These are phyloP conservation scores for Chaetoscypha palmicola DNA, from an alignment of 2,329 filamentous ascomycete genomes.

Conservation along the genomic window DNA sequence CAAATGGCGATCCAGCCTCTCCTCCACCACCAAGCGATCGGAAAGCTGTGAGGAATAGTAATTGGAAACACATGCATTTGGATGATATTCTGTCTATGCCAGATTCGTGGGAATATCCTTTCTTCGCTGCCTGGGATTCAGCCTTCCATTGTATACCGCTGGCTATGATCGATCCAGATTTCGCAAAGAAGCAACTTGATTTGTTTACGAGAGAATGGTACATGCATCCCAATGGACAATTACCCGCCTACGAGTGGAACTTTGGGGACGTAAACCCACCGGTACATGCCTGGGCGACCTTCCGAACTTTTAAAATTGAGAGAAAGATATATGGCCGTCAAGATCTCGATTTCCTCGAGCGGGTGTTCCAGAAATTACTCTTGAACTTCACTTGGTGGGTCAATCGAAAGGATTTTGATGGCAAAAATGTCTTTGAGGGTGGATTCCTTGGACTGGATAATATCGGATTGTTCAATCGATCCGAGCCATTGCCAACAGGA, in stretches of 20 bases:
- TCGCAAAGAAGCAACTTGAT: conserved; percentile 96
- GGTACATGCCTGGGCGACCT: conserved; percentile 92
- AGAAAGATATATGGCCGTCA: conserved; percentile 93
- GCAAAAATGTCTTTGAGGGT: conserved; percentile 96
- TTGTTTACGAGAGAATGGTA: conserved; percentile 97
- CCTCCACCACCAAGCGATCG: conserved; percentile 76
- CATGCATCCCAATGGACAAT: conserved; percentile 93
- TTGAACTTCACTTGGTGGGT: conserved; percentile 99
- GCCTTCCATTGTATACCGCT: conserved; percentile 95
- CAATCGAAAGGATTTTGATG: conserved; percentile 87
- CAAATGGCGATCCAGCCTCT: conserved; percentile 83
- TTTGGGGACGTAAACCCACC: conserved; percentile 96
- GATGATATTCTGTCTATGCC: conserved; percentile 97
- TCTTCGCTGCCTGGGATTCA: conserved; percentile 95
- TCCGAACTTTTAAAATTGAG: conserved; percentile 96
- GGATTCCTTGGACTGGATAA: conserved; percentile 95
- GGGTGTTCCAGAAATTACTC: conserved; percentile 91
- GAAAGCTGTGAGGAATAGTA: conserved; percentile 74
- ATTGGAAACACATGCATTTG: conserved; percentile 93
- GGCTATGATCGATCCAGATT: conserved; percentile 96
- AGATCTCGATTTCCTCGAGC: conserved; percentile 90
- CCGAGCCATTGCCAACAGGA: conserved; percentile 87
- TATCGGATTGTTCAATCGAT: conserved; percentile 95
- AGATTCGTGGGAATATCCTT: conserved; percentile 97
- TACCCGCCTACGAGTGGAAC: conserved; percentile 94